These are phyloP conservation scores for Nigrospora osmanthi DNA, from an alignment of 2,329 filamentous ascomycete genomes.

Conservation along the genomic window DNA sequence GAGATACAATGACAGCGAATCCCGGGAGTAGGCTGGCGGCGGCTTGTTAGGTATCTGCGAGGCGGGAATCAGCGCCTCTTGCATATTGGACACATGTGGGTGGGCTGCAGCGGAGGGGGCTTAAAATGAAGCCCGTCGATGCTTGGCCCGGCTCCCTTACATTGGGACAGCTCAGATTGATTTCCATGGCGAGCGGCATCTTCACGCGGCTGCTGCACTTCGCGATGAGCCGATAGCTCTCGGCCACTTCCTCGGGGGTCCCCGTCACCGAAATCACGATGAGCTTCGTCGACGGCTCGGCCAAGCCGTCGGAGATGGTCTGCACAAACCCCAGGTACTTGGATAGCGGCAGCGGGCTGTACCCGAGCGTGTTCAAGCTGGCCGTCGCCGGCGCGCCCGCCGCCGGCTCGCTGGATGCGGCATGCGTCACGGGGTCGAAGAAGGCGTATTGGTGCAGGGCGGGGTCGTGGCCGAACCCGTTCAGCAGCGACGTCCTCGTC, in stretches of 20 bases:
- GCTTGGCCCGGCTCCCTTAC: too few relatives aligned
- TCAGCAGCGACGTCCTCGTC: slow-evolving; percentile 59
- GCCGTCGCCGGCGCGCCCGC: slow-evolving; percentile 24
- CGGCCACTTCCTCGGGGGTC: slow-evolving; percentile 43
- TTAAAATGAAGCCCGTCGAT: too few relatives aligned
- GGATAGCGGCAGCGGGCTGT: slow-evolving; percentile 55
- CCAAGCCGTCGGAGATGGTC: slow-evolving; percentile 28
- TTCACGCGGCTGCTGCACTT: slow-evolving; percentile 13
- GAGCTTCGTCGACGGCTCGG: slow-evolving; percentile 35
- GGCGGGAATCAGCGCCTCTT: too few relatives aligned
- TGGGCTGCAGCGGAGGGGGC: too few relatives aligned
- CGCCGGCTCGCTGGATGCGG: background rate
- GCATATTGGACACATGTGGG: too few relatives aligned
- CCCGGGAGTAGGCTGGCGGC: slow-evolving; percentile 60
- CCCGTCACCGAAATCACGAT: slow-evolving; percentile 69
- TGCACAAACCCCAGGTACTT: slow-evolving; percentile 51
- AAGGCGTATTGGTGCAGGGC: slow-evolving; percentile 57
- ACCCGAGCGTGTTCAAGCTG: slow-evolving; percentile 65
- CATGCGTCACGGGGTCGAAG: slow-evolving; percentile 39
- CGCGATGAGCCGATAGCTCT: slow-evolving; percentile 46
- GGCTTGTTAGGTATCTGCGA: slow-evolving; percentile 48
- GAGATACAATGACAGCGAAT: slow-evolving; percentile 47
- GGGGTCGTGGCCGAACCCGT: slow-evolving; percentile 57
- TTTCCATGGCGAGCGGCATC: slow-evolving; percentile 58
- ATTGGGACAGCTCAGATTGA: slow-evolving; percentile 75